Evolutionary conservation across 176 grass and related monocot genomes (phyloP), one percentile per base, ranked within the genome.

Genomic region (Triticum monococcum): DNA sequence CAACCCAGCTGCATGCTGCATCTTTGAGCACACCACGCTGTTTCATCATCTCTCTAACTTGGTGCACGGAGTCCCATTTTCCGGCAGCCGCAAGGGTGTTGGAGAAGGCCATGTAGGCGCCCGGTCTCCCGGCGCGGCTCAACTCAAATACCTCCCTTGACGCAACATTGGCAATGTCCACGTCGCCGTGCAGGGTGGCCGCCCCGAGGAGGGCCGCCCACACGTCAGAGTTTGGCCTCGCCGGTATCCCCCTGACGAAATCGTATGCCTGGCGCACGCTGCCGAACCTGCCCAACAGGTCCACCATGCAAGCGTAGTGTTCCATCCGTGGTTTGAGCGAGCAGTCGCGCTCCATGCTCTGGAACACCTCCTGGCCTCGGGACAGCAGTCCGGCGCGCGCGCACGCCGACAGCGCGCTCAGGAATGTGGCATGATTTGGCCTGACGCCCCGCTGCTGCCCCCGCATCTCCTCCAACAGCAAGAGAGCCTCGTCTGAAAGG

Each of bases 291-390:
- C 96, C 96, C 45, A 98, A 48, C 26, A 96, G 83, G 86, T 98
- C 93, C 46, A 98, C 93, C 93, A 98, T 94, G 90, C 86, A 94
- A 3, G 93, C 92, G 57, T 98, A 92, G 87, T 98, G 96, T 82
- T 98, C 93, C 91, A 95, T 95, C 64, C 87, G 76, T 9, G 90
- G 96, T 9, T 61, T 87, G 24, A 93, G 93, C 8, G 36, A 61
- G 76, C 88, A 83, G 18, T 91, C 89, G 46, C 38, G 37, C 86
- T 95, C 93, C 93, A 98, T 98, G 81, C 87, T 98, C 85, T 86
- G 81, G 36, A 98, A 98, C 6, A 88, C 77, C 71, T 95, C 86
- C 61, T 81, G 89, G 1, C 96, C 96, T 86, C 24, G 69, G 0
- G 86, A 79, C 67, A 98, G 81, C 63, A 98, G 83, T 24, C 96